These are phyloP conservation scores for Dioscorea zingiberensis DNA, from an alignment of 106 monocot genomes.

Conservation along the genomic window DNA sequence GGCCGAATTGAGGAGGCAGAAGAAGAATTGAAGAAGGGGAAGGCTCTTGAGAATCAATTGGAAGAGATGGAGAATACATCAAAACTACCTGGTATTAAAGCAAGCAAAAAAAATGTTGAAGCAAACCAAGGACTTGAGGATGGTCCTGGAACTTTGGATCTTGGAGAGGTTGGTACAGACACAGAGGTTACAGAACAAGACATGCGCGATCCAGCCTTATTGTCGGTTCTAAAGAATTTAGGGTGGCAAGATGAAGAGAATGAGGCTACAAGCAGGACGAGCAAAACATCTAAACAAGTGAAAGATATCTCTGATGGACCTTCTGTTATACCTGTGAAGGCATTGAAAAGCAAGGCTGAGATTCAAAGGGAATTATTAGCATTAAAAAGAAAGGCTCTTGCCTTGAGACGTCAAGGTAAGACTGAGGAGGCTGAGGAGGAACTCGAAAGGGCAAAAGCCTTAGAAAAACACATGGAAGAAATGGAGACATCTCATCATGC, in stretches of 20 bases:
- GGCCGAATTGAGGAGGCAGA: conserved; percentile 79
- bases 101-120: conserved; percentile 17
- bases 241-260: conserved; percentile 71
- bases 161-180: conserved; percentile 27
- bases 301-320: conserved; percentile 13
- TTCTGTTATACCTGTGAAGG: conserved; percentile 15
- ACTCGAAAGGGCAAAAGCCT: conserved; percentile 60
- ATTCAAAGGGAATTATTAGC: conserved; percentile 75
- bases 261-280: conserved; percentile 22
- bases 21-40: conserved; percentile 83
- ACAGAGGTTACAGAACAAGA: conserved; percentile 86
- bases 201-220: conserved; percentile 72
- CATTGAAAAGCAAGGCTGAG: conserved; percentile 42
- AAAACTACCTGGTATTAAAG: conserved; percentile 16
- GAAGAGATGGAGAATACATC: conserved; percentile 60
- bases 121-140: conserved; percentile 6
- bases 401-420: conserved; percentile 77
- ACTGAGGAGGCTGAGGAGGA: conserved; percentile 70
- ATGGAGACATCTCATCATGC: conserved; percentile 30
- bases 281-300: conserved; percentile 7
- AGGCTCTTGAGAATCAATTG: conserved; percentile 69
- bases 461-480: conserved; percentile 64
- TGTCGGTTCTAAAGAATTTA: conserved; percentile 71
- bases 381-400: conserved; percentile 82
- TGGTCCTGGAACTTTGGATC: conserved; percentile 15